Percentiles rank a stretch among this genome's conserved stretches.
Conservation (phyloP, 148 eudicot species). For the Rhododendron griersonianum region DNA sequence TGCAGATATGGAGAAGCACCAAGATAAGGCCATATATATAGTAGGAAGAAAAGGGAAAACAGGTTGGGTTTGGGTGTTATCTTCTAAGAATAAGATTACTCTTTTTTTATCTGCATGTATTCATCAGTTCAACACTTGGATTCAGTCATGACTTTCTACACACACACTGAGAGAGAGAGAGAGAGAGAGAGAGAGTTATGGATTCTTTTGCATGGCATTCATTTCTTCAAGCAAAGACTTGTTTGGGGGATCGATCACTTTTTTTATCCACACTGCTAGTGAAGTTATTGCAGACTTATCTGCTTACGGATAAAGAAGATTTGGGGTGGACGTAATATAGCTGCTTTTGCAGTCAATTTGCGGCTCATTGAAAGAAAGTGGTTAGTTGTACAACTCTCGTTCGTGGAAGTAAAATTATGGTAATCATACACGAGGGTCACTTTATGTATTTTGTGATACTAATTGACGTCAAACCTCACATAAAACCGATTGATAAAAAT, state of each 20-base stretch:
- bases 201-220: not conserved
- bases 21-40: not conserved
- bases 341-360: not conserved
- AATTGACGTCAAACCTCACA: not conserved
- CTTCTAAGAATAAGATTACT: not conserved
- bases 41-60: not conserved
- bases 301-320: not conserved
- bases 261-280: not conserved
- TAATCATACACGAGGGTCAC: not conserved
- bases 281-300: not conserved
- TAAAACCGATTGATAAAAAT: not conserved
- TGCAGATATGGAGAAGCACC: not conserved
- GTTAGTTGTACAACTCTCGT: not conserved
- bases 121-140: not conserved
- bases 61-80: not conserved
- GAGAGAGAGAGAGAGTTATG: not conserved
- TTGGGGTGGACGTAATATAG: not conserved
- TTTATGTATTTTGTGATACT: not conserved
- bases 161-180: not conserved
- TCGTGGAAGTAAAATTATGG: not conserved
- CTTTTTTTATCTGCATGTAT: conserved; percentile 2
- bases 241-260: not conserved
- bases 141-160: not conserved
- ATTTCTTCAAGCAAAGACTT: not conserved
- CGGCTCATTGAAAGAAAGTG: not conserved